phyloP scores from a whole-genome alignment of 1,284 basidiomycete genomes.

The Singerocomus inundabilis region DNA sequence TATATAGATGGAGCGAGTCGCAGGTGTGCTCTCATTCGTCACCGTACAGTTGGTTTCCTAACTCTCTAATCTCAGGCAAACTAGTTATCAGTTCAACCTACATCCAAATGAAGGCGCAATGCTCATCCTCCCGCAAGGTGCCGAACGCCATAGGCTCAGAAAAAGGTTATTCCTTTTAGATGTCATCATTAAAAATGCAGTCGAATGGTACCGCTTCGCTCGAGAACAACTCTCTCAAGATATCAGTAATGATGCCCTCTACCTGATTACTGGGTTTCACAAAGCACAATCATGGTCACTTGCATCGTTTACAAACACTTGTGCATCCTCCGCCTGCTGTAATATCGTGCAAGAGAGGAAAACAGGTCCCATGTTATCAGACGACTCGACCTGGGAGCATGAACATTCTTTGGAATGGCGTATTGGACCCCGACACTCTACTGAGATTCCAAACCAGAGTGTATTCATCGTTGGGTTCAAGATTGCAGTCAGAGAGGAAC shows the following conservation, averaged over 20 bases:
- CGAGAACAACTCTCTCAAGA: conserved; percentile 8
- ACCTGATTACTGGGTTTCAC: conserved; percentile 16
- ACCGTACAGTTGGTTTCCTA: too few species aligned
- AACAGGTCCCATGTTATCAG: too few species aligned
- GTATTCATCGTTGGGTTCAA: conserved; percentile 19
- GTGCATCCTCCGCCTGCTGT: too few species aligned
- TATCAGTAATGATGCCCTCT: conserved; percentile 15
- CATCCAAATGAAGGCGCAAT: conserved; percentile 14
- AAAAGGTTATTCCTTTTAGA: conserved; percentile 1
- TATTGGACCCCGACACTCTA: conserved; percentile 4
- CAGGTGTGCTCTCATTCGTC: too few species aligned
- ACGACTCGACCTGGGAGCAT: conserved; percentile 6
- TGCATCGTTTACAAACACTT: conserved; percentile 1
- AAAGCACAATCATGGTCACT: conserved; percentile 18
- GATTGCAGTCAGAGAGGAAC: conserved; percentile 8
- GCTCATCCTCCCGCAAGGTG: conserved; percentile 17
- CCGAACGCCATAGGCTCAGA: conserved; percentile 5
- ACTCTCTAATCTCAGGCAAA: too few species aligned
- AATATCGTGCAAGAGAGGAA: too few species aligned
- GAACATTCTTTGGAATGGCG: conserved; percentile 11
- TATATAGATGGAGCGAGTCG: too few species aligned
- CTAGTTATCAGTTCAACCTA: too few species aligned
- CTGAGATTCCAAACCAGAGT: conserved; percentile 7
- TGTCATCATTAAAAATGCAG: neutral
- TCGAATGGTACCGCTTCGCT: conserved; percentile 13